Conservation (phyloP, 2,329 filamentous ascomycete genomes). For the Aspergillus sp. region DNA sequence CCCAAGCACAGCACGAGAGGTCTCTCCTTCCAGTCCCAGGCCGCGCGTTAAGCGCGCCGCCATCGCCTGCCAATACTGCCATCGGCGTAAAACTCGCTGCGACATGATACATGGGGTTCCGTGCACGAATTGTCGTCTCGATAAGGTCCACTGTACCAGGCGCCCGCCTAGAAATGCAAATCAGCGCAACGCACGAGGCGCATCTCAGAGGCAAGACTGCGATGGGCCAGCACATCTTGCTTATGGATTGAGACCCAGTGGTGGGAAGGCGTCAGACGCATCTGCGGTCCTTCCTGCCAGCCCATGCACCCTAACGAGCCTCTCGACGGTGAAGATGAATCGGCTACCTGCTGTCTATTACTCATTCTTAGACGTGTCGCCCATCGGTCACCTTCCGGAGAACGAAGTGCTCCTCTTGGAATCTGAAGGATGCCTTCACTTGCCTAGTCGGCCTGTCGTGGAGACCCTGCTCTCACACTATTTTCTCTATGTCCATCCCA, state of each 20-base stretch:
- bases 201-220: background rate
- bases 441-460: background rate
- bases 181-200: background rate
- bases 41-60: background rate
- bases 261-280: background rate
- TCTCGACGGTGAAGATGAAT: background rate
- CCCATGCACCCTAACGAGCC: background rate
- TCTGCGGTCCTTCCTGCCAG: background rate
- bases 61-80: background rate
- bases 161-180: background rate
- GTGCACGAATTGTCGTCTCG: background rate
- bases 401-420: background rate
- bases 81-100: background rate
- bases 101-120: background rate
- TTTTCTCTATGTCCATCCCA: background rate
- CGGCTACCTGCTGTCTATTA: background rate
- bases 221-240: background rate
- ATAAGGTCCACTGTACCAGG: background rate
- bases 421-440: background rate
- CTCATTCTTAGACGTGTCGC: background rate
- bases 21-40: background rate
- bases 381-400: background rate
- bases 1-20: background rate
- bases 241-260: background rate
- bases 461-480: background rate